Evolutionary conservation across 2,329 filamentous ascomycete genomes (phyloP), one percentile per base, ranked within the genome.

Genomic region (Colletotrichum viniferum): DNA sequence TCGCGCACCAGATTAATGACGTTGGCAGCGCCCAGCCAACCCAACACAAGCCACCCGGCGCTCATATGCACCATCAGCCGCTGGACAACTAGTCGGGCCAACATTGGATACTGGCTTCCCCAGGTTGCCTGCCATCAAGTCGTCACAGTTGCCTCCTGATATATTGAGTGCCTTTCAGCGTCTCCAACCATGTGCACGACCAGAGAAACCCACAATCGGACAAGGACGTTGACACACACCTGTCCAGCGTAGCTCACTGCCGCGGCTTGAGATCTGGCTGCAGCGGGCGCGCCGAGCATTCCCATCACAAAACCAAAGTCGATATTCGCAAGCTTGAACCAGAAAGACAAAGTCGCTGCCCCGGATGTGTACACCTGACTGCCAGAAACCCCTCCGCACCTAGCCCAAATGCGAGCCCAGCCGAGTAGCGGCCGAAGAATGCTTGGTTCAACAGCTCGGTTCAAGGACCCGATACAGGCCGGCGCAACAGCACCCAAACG

Each of bases 361-460:
- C 73, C 73, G 73, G 64, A 73, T n/a, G 10, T 61, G 70, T 48
- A 38, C 69, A 73, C 69, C 70, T 69, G 63, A 76, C 64, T 30
- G 21, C 56, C 43, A 68, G 32, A 26, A 43, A 26, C 43, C 63
- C 34, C 43, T 68, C 58, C 58, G 34, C 30, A 34, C 18, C 58
- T 36, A n/a, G 30, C 32, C 30, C 58, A 34, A 62, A 30, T 14
- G 56, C 72, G 48, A 63, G 21, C 16, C n/a, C 56, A 75, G 32
- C 69, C 69, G 43, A 63, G 28, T 36, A 75, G 62, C 69, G 69
- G 26, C 69, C 56, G 63, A 66, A 30, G 21, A 18, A 30, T 30
- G 52, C 34, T 58, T 28, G 58, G 58, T 62, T 62, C 58, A 34
- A 62, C 28, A 62, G 58, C 58, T 62, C 30, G 55, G 68, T 56